Percentiles rank a stretch among this genome's conserved stretches.
phyloP scores from a whole-genome alignment of 345 rosid species.

The Gossypium sturtianum region DNA sequence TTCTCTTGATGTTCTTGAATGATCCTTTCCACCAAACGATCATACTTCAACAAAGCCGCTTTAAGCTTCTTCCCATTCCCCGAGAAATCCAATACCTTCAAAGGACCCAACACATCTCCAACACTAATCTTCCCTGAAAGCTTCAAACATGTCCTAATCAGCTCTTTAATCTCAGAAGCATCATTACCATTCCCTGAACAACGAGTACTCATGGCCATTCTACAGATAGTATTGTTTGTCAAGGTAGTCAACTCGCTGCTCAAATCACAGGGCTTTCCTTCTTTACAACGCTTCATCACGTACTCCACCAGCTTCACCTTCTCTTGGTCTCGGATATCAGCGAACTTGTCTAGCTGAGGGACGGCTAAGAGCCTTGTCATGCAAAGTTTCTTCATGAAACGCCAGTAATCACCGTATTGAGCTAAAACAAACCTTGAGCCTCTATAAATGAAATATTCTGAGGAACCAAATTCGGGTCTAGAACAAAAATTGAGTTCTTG shows the following conservation, averaged over 20 bases:
- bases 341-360: constrained; percentile 50
- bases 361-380: constrained; percentile 58
- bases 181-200: constrained; percentile 44
- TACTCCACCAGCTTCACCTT: constrained; percentile 45
- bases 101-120: constrained; percentile 65
- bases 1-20: constrained; percentile 51
- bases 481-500: constrained; percentile 42
- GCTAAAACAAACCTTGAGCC: constrained; percentile 48
- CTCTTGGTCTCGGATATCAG: constrained; percentile 37
- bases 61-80: constrained; percentile 49
- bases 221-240: constrained; percentile 51
- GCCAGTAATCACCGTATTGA: constrained; percentile 44
- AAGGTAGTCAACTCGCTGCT: constrained; percentile 24
- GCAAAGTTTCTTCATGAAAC: constrained; percentile 68
- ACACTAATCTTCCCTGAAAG: constrained; percentile 49
- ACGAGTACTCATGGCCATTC: constrained; percentile 65
- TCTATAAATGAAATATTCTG: constrained; percentile 40
- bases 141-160: constrained; percentile 34
- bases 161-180: constrained; percentile 33
- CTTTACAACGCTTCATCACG: constrained; percentile 33
- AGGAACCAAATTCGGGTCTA: constrained; percentile 40
- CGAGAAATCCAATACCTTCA: constrained; percentile 47
- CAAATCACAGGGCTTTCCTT: constrained; percentile 35
- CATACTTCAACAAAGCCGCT: constrained; percentile 38
- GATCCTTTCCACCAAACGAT: constrained; percentile 43